These are phyloP conservation scores for Adansonia digitata DNA, from an alignment of 345 rosid species.

Conservation along the genomic window DNA sequence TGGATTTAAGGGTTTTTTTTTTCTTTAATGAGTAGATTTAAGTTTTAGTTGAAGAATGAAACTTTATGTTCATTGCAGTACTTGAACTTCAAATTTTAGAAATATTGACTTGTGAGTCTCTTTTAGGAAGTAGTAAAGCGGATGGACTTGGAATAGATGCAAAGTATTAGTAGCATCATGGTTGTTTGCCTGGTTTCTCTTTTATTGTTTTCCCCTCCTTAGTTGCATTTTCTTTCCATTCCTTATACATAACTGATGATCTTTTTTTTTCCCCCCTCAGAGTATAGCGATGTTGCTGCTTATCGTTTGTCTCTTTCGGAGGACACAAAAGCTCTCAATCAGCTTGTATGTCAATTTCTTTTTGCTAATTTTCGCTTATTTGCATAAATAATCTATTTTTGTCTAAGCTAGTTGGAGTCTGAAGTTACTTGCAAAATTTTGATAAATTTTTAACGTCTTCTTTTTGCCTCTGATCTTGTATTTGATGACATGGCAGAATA, in stretches of 20 bases:
- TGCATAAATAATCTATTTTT: background rate
- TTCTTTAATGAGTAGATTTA: background rate
- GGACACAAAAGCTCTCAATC: conserved; percentile 98
- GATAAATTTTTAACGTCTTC: background rate
- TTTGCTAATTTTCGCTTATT: background rate
- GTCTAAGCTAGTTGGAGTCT: background rate
- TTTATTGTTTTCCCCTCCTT: background rate
- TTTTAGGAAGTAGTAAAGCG: background rate
- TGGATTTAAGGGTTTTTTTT: background rate
- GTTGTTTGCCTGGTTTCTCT: conserved; percentile 2
- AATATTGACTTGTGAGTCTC: background rate
- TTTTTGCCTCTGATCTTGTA: conserved; percentile 7
- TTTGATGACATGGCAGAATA: conserved; percentile 51
- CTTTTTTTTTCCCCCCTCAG: conserved; percentile 30
- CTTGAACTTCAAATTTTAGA: background rate
- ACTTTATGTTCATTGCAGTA: background rate
- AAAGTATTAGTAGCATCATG: background rate
- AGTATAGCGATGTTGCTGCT: conserved; percentile 89
- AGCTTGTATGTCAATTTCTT: conserved; percentile 53
- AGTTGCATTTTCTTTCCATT: background rate
- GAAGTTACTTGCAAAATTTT: background rate
- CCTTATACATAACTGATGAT: background rate
- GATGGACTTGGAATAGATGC: background rate
- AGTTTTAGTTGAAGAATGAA: background rate
- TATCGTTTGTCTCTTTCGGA: conserved; percentile 88